These are phyloP conservation scores for Tulasnella sp. DNA, from an alignment of 768 basidiomycete genomes.

Conservation along the genomic window DNA sequence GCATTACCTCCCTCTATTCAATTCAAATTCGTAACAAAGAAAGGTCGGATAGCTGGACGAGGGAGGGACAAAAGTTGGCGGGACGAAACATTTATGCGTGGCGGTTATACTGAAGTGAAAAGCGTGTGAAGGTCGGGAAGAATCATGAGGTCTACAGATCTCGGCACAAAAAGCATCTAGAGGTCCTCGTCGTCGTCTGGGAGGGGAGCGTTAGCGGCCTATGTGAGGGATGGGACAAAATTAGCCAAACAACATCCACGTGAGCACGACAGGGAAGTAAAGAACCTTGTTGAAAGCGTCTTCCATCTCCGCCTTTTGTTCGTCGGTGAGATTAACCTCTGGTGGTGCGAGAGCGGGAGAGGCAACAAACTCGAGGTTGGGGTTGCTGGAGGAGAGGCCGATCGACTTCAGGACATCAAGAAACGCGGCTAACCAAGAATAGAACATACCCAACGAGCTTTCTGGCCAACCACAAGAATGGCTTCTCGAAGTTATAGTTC, in stretches of 20 bases:
- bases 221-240: constrained; percentile 19
- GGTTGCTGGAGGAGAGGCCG: constrained; percentile 52
- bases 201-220: constrained; percentile 90
- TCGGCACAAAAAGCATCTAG: constrained; percentile 37
- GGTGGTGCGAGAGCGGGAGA: constrained; percentile 94
- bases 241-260: background rate
- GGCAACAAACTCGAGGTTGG: constrained; percentile 88
- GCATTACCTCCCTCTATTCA: constrained; percentile 11
- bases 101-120: background rate
- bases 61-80: background rate
- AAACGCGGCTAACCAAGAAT: background rate
- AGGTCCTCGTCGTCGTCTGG: constrained; percentile 96
- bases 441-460: constrained; percentile 87
- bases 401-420: background rate
- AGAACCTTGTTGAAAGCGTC: constrained; percentile 43
- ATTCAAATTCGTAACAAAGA: constrained; percentile 5
- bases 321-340: constrained; percentile 76
- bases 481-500: constrained; percentile 99
- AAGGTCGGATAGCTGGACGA: background rate
- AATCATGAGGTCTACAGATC: background rate
- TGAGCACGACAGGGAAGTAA: background rate
- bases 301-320: constrained; percentile 74
- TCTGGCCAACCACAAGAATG: constrained; percentile 98
- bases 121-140: background rate
- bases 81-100: background rate